Evolutionary conservation across 768 basidiomycete species (phyloP).

Genomic region (Lentinula sp.): DNA sequence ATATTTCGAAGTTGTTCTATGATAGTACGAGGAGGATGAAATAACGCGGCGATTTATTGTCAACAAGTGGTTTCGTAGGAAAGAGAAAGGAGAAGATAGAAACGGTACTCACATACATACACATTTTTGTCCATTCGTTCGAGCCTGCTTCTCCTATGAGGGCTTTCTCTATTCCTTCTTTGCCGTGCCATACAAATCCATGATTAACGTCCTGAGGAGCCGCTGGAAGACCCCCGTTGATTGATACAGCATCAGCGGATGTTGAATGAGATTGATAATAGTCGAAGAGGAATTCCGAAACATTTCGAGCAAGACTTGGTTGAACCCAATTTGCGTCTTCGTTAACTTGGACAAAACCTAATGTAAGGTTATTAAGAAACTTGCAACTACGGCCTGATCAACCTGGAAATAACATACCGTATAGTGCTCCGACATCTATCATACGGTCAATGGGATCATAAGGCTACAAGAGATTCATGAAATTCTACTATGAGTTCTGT

Average conservation of each 20-base stretch:
- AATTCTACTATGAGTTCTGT: no score
- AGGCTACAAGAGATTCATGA: slow-evolving; percentile 11
- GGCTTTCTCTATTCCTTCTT: slow-evolving; percentile 15
- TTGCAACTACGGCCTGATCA: neutral
- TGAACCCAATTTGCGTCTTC: slow-evolving; percentile 22
- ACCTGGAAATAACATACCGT: slow-evolving; percentile 12
- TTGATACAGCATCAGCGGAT: slow-evolving; percentile 5
- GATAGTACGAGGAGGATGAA: neutral
- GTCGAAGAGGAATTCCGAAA: slow-evolving; percentile 14
- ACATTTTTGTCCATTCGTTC: slow-evolving; percentile 19
- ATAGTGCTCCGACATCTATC: slow-evolving; percentile 17
- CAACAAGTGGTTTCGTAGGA: neutral
- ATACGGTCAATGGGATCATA: slow-evolving; percentile 22
- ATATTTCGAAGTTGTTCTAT: slow-evolving; percentile 26
- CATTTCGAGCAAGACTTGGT: slow-evolving; percentile 20
- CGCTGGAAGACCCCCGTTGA: slow-evolving; percentile 1
- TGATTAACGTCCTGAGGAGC: slow-evolving; percentile 19
- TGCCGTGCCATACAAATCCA: slow-evolving; percentile 18
- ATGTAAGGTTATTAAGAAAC: neutral
- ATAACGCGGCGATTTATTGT: no score
- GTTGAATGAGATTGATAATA: neutral
- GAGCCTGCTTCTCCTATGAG: slow-evolving; percentile 18
- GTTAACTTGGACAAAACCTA: slow-evolving; percentile 22
- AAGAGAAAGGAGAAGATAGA: neutral
- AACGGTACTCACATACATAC: slow-evolving; percentile 23